Percentiles rank a stretch among this genome's conserved stretches.
Evolutionary conservation across 148 eudicot species (phyloP).

Genomic region (Diospyros lotus): DNA sequence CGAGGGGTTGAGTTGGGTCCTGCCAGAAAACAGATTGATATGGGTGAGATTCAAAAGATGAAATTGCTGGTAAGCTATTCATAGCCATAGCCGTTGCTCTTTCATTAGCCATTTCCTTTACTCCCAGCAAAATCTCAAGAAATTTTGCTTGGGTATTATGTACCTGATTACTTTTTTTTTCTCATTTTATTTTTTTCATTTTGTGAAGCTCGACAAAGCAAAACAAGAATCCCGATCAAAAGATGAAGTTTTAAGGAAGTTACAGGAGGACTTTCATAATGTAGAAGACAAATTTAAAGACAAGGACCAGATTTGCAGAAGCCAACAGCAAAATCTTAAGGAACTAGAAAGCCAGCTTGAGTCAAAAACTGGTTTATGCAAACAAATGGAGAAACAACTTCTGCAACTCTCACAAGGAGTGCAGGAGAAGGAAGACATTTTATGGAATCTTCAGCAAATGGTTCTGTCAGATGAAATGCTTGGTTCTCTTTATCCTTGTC

Average conservation of each 20-base stretch:
- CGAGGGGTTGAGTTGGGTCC: conserved; percentile 87
- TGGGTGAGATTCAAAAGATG: conserved; percentile 70
- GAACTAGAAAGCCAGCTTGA: conserved; percentile 70
- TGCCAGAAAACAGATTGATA: conserved; percentile 72
- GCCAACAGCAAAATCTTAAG: conserved; percentile 64
- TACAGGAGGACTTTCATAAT: conserved; percentile 66
- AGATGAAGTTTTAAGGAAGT: conserved; percentile 63
- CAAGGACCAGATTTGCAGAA: conserved; percentile 62
- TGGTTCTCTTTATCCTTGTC: not conserved
- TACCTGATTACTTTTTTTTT: too few species aligned
- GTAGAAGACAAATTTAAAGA: conserved; percentile 67
- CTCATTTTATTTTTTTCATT: not conserved
- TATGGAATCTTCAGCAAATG: conserved; percentile 59
- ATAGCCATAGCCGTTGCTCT: not conserved
- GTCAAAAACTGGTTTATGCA: conserved; percentile 37
- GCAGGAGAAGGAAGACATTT: conserved; percentile 61
- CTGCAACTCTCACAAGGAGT: conserved; percentile 53
- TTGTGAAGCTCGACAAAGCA: conserved; percentile 66
- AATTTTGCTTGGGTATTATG: not conserved
- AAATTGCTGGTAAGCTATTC: conserved; percentile 56
- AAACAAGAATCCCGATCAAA: conserved; percentile 68
- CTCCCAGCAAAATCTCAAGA: not conserved
- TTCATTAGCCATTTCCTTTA: not conserved
- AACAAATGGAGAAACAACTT: conserved; percentile 61
- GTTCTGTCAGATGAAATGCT: conserved; percentile 21